Percentiles rank a stretch among this genome's conserved stretches.
These are phyloP conservation scores for Metarhizium humberi DNA, from an alignment of 2,329 filamentous ascomycete species.

Conservation along the genomic window DNA sequence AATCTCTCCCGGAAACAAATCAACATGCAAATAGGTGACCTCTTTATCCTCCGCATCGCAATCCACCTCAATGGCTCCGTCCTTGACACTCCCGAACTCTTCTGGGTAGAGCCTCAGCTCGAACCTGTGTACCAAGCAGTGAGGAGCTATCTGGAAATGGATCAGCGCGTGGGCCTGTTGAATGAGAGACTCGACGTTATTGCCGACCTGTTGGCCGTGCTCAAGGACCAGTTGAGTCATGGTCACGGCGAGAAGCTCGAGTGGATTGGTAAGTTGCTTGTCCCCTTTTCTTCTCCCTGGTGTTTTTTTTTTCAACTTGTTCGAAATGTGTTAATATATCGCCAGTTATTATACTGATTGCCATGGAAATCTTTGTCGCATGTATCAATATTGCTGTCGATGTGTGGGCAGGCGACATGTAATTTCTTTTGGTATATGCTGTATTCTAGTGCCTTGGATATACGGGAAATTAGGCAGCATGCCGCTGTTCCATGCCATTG, in stretches of 20 bases:
- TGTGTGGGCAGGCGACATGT: conserved; percentile 51
- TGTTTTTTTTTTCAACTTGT: neutral
- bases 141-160: conserved; percentile 93
- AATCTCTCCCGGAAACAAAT: conserved; percentile 81
- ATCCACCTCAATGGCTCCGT: conserved; percentile 97
- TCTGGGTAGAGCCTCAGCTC: conserved; percentile 96
- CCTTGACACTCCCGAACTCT: conserved; percentile 91
- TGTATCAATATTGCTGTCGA: conserved; percentile 94
- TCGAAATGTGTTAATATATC: conserved; percentile 7
- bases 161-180: conserved; percentile 81
- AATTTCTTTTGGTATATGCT: neutral
- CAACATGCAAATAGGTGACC: conserved; percentile 98
- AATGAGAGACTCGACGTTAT: conserved; percentile 84
- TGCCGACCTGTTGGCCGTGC: conserved; percentile 80
- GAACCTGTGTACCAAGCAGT: conserved; percentile 96
- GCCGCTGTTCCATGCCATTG: neutral
- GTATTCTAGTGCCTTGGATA: neutral
- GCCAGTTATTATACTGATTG: conserved; percentile 86
- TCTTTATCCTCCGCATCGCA: conserved; percentile 95
- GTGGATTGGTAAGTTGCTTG: conserved; percentile 64
- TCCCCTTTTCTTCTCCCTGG: neutral
- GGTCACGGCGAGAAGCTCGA: conserved; percentile 84
- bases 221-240: conserved; percentile 93
- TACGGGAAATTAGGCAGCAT: neutral
- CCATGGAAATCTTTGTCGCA: conserved; percentile 87